phyloP scores from a whole-genome alignment of 164 flowering plant genomes.

The Litsea cubeba region DNA sequence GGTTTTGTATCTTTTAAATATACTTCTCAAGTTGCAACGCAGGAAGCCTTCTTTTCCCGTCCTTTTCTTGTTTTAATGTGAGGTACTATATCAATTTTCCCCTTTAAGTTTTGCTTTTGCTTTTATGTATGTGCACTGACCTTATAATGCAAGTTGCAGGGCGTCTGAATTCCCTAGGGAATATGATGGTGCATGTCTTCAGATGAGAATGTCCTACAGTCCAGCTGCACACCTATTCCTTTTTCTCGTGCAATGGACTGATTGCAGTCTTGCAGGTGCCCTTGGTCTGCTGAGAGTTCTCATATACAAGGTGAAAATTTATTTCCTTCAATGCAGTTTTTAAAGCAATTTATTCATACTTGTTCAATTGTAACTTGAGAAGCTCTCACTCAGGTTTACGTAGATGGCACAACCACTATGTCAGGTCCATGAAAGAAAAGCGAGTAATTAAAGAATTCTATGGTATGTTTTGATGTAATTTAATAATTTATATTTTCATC shows the following conservation, averaged over 20 bases:
- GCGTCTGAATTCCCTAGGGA: conserved; percentile 82
- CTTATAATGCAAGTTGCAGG: conserved; percentile 34
- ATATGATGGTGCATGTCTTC: conserved; percentile 90
- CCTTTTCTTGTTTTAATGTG: not conserved
- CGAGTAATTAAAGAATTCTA: conserved; percentile 72
- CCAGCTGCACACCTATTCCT: conserved; percentile 85
- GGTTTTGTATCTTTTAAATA: too few relatives aligned
- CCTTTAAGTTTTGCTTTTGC: not conserved
- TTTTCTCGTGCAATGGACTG: conserved; percentile 91
- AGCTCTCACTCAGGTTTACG: conserved; percentile 45
- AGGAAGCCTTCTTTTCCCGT: too few relatives aligned
- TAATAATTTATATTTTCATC: not conserved
- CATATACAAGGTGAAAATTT: conserved; percentile 53
- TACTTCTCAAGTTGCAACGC: too few relatives aligned
- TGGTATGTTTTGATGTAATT: conserved; percentile 30
- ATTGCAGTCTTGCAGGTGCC: conserved; percentile 83
- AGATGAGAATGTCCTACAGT: conserved; percentile 92
- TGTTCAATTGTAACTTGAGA: not conserved
- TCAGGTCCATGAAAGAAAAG: conserved; percentile 69
- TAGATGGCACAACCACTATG: conserved; percentile 77
- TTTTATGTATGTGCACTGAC: conserved; percentile 4
- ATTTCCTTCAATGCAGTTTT: not conserved
- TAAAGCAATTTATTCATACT: not conserved
- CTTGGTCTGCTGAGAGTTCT: conserved; percentile 71
- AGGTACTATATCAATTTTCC: not conserved